phyloP scores from a whole-genome alignment of 495 filamentous ascomycete species.

The Penicillium crystallinum region DNA sequence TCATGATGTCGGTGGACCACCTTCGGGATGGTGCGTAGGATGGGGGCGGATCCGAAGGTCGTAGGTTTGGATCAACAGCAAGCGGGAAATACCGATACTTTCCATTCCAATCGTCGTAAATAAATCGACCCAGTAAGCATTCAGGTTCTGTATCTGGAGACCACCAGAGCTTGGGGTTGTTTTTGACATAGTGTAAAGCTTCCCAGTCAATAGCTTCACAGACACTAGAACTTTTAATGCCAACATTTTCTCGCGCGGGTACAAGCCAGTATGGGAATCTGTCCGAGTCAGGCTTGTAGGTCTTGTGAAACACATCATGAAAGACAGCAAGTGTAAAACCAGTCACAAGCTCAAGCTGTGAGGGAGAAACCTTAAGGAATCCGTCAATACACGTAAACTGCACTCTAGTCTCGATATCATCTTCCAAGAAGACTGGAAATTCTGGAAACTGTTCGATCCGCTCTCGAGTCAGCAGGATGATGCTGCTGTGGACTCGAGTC shows the following conservation, averaged over 20 bases:
- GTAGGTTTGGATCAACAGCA: slow-evolving; percentile 32
- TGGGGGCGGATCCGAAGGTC: slow-evolving; percentile 51
- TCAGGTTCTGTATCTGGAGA: slow-evolving; percentile 47
- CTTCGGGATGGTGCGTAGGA: slow-evolving; percentile 42
- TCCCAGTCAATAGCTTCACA: slow-evolving; percentile 60
- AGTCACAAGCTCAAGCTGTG: slow-evolving; percentile 49
- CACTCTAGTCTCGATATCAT: slow-evolving; percentile 55
- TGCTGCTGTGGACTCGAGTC: slow-evolving; percentile 53
- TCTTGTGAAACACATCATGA: slow-evolving; percentile 85
- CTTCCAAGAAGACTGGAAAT: slow-evolving; percentile 67
- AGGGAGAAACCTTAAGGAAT: slow-evolving; percentile 35
- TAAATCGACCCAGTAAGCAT: slow-evolving; percentile 57
- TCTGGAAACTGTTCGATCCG: slow-evolving; percentile 57
- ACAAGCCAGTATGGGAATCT: slow-evolving; percentile 83
- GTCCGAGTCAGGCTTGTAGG: slow-evolving; percentile 56
- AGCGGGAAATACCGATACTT: slow-evolving; percentile 45
- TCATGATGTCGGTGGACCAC: slow-evolving; percentile 57
- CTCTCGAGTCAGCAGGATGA: slow-evolving; percentile 69
- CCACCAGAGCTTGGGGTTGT: slow-evolving; percentile 52
- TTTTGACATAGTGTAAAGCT: slow-evolving; percentile 46
- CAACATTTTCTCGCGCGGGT: slow-evolving; percentile 35
- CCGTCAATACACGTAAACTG: slow-evolving; percentile 32
- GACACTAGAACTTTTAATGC: not conserved
- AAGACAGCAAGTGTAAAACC: slow-evolving; percentile 72
- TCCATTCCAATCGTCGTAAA: slow-evolving; percentile 73